A percentile compares a stretch with the other conserved stretches of the same genome.
Conservation (phyloP, 768 basidiomycete species). For the Daedaleopsis sinensis region DNA sequence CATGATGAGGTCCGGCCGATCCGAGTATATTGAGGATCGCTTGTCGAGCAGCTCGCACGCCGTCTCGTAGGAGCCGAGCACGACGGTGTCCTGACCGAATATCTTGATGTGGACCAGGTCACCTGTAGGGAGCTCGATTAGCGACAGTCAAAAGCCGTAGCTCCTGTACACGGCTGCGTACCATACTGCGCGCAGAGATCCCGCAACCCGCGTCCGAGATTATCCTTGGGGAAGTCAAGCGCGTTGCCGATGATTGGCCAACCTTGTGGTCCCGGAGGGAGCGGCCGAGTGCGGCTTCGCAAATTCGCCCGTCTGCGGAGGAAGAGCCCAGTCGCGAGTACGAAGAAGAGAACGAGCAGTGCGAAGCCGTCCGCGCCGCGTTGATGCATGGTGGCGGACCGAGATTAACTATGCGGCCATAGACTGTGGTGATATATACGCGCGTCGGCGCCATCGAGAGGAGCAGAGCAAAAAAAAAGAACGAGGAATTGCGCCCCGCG, state of each 20-base stretch:
- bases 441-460: too few relatives aligned
- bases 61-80: conserved; percentile 39
- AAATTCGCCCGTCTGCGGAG: too few relatives aligned
- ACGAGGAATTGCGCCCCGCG: too few relatives aligned
- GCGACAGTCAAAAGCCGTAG: background rate
- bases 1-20: conserved; percentile 22
- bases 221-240: conserved; percentile 2
- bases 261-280: background rate
- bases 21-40: conserved; percentile 43
- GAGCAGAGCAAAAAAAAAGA: too few relatives aligned
- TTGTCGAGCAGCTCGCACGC: conserved; percentile 46
- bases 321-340: too few relatives aligned
- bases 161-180: background rate
- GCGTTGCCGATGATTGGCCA: conserved; percentile 15
- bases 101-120: conserved; percentile 20
- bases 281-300: background rate
- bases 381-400: too few relatives aligned
- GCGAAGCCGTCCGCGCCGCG: too few relatives aligned
- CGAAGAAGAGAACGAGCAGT: too few relatives aligned
- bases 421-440: too few relatives aligned
- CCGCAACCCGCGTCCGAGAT: background rate
- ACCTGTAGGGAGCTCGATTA: conserved; percentile 30
- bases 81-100: conserved; percentile 28
- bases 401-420: too few relatives aligned
- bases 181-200: conserved; percentile 4